Base-by-base conservation (phyloP, 129 eudicot species). In the Chrysanthemum makinoi region DNA sequence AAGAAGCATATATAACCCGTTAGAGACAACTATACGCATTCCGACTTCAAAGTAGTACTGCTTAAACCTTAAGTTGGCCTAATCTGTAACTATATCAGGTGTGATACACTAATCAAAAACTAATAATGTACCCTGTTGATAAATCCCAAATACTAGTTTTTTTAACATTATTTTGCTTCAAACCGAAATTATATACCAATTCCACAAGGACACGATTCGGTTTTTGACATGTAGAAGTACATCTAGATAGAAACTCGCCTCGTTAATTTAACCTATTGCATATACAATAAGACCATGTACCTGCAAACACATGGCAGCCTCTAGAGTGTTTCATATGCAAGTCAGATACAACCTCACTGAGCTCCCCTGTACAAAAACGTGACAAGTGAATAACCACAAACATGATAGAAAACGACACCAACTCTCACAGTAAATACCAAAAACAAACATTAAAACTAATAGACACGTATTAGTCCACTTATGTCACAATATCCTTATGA, bases 261-360 rank as follows among this genome's bases (percentile, higher is more conserved):
- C 53, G 14, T 50, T 50, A 50, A 50, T 8, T 15, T 50, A 50
- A 10, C 60, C 8, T 54, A 54, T 0, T 15, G 16, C 20, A 62
- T 62, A n/a, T 7, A 35, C 3, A 7, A 62, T 35, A 62, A 62
- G 22, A 33, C 7, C 5, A 7, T 33, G 48, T 62, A 35, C 68
- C 68, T 62, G 68, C 68, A 62, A 74, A 81, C 94, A 92, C 91
- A 92, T 73, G 44, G 96, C 91, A 57, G 91, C 98, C 62, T 89
- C 98, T 17, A 92, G 91, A 72, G 97, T 91, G 86, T 88, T 91
- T 24, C 96, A 80, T 59, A 91, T 86, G 80, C 97, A 91, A 73
- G 87, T 85, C 65, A 92, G 56, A 70, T 92, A 92, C 80, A 92
- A 73, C 44, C 91, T 78, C 80, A 81, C 73, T 6, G 95, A 22